Evolutionary conservation across 768 basidiomycete species (phyloP).

Genomic region (Collybia mongolica): DNA sequence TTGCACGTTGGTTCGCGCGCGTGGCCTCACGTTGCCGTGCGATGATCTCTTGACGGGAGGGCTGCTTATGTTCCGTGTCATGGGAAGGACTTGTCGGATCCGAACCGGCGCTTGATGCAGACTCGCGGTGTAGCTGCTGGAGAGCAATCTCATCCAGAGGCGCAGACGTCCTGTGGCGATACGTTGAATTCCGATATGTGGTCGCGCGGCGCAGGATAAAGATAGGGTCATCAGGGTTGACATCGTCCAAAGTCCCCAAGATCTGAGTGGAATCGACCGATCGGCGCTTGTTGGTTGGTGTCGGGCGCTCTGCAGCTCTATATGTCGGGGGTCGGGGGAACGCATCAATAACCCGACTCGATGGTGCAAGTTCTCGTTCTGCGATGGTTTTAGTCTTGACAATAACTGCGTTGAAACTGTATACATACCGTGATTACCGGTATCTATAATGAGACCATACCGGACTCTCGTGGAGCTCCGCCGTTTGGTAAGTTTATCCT

Average conservation of each 20-base stretch:
- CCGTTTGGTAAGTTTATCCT: slow-evolving; percentile 86
- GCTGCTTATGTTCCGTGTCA: slow-evolving; percentile 30
- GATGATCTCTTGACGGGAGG: slow-evolving; percentile 85
- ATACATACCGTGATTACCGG: slow-evolving; percentile 62
- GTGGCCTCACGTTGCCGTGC: slow-evolving; percentile 88
- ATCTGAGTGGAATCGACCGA: slow-evolving; percentile 81
- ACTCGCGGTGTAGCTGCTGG: slow-evolving; percentile 69
- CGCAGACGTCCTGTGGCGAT: slow-evolving; percentile 69
- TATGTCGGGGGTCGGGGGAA: slow-evolving; percentile 74
- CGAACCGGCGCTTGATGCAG: slow-evolving; percentile 53
- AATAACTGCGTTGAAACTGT: background rate
- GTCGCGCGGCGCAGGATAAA: slow-evolving; percentile 87
- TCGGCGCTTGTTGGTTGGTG: slow-evolving; percentile 70
- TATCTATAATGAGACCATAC: slow-evolving; percentile 71
- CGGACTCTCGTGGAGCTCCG: slow-evolving; percentile 76
- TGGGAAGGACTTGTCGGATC: slow-evolving; percentile 33
- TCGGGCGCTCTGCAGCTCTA: slow-evolving; percentile 59
- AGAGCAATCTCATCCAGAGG: slow-evolving; percentile 85
- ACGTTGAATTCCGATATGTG: slow-evolving; percentile 68
- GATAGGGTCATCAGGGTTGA: slow-evolving; percentile 79
- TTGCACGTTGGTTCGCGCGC: slow-evolving; percentile 83
- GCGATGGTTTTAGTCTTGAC: slow-evolving; percentile 2
- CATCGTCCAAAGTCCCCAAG: slow-evolving; percentile 70
- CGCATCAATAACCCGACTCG: slow-evolving; percentile 83
- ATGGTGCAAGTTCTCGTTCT: slow-evolving; percentile 81